phyloP scores from a whole-genome alignment of 768 basidiomycete genomes.

The Amanita polypyramis region DNA sequence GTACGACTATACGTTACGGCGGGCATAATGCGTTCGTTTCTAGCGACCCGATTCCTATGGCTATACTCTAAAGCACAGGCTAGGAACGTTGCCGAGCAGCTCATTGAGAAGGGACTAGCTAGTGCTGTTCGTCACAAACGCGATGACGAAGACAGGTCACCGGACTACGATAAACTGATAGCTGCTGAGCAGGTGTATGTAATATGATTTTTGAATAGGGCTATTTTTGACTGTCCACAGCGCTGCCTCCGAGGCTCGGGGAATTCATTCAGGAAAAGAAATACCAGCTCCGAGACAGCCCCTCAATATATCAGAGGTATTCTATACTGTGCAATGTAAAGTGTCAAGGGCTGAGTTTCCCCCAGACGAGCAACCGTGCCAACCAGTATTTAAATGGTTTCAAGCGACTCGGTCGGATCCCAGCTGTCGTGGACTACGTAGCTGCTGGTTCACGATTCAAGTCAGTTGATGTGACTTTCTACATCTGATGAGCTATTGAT shows the following conservation, averaged over 20 bases:
- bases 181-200: conserved; percentile 86
- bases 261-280: conserved; percentile 92
- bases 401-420: conserved; percentile 77
- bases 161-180: conserved; percentile 93
- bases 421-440: conserved; percentile 88
- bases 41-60: neutral
- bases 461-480: conserved; percentile 26
- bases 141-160: conserved; percentile 93
- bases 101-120: conserved; percentile 89
- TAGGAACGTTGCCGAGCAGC: conserved; percentile 81
- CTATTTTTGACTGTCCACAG: conserved; percentile 24
- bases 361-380: conserved; percentile 60
- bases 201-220: neutral
- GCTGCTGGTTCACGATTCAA: conserved; percentile 94
- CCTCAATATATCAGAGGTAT: conserved; percentile 86
- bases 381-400: conserved; percentile 83
- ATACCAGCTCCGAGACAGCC: conserved; percentile 68
- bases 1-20: conserved; percentile 81
- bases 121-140: conserved; percentile 85
- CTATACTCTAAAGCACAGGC: conserved; percentile 3
- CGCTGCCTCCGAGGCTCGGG: conserved; percentile 66
- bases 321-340: neutral
- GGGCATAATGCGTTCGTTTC: conserved; percentile 62
- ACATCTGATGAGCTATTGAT: neutral
- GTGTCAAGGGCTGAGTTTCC: conserved; percentile 3